Conservation (phyloP, 805 yeast species). For the Pichia cephalocereana region DNA sequence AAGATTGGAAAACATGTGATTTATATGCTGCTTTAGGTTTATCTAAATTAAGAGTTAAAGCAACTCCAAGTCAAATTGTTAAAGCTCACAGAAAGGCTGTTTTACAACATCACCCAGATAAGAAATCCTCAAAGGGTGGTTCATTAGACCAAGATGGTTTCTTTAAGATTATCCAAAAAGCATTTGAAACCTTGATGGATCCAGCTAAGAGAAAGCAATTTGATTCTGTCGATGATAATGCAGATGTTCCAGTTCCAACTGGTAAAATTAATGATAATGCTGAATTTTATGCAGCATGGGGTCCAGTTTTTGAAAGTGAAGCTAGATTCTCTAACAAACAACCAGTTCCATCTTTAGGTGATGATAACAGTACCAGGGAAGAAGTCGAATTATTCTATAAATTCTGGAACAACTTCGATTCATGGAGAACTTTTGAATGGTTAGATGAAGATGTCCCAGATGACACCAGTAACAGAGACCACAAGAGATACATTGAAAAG, state of each 20-base stretch:
- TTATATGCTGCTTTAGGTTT: constrained; percentile 94
- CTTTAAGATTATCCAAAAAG: constrained; percentile 96
- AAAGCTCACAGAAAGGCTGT: constrained; percentile 97
- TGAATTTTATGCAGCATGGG: constrained; percentile 89
- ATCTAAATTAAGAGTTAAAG: constrained; percentile 81
- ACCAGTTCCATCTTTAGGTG: constrained; percentile 83
- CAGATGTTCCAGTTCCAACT: constrained; percentile 76
- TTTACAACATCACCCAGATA: constrained; percentile 95
- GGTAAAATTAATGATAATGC: constrained; percentile 25
- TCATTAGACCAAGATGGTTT: constrained; percentile 83
- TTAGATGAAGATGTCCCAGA: constrained; percentile 99
- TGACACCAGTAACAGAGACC: constrained; percentile 98
- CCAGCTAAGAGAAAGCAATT: constrained; percentile 82
- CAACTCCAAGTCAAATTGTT: constrained; percentile 88
- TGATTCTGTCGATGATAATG: constrained; percentile 89
- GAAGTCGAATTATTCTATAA: constrained; percentile 84
- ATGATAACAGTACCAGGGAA: constrained; percentile 53
- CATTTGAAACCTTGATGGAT: constrained; percentile 83
- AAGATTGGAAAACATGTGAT: constrained; percentile 97
- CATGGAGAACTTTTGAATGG: constrained; percentile 98
- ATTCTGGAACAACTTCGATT: constrained; percentile 90
- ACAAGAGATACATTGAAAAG: constrained; percentile 96
- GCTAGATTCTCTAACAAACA: constrained; percentile 86
- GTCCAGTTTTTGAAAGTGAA: constrained; percentile 83
- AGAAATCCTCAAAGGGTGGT: constrained; percentile 85